Conservation (phyloP, 768 basidiomycete genomes). For the Suillus brevipes region DNA sequence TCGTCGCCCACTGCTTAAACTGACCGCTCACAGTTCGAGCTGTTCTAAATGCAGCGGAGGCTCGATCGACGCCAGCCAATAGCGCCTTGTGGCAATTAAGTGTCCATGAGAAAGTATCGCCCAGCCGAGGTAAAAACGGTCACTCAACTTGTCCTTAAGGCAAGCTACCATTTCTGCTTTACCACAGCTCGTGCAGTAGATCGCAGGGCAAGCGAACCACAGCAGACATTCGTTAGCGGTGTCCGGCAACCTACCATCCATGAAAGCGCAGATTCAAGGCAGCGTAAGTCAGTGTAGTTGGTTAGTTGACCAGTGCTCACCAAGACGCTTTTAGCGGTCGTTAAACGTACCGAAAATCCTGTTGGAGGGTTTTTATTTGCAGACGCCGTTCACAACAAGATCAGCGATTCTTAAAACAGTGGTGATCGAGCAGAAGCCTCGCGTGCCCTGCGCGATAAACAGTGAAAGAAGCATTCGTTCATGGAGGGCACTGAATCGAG, state of each 20-base stretch:
- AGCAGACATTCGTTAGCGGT: neutral
- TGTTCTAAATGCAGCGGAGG: neutral
- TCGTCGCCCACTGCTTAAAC: neutral
- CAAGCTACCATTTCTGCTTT: constrained; percentile 1
- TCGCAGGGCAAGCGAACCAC: neutral
- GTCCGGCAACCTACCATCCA: neutral
- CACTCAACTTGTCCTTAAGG: neutral
- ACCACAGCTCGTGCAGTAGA: neutral
- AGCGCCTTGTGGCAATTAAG: neutral
- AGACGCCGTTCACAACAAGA: neutral
- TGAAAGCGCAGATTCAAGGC: neutral
- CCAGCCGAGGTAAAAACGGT: constrained; percentile 4
- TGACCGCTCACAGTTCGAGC: neutral
- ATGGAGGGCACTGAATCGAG: neutral
- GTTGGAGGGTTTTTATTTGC: neutral
- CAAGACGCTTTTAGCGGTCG: neutral
- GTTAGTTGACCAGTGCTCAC: neutral
- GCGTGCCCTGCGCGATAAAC: neutral
- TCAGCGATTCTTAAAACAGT: neutral
- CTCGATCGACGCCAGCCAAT: neutral
- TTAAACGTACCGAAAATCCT: neutral
- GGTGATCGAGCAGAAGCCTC: neutral
- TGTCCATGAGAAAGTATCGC: neutral
- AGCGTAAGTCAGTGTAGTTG: neutral
- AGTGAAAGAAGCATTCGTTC: neutral